Evolutionary conservation across 1,284 basidiomycete species (phyloP), one percentile per base, ranked within the genome.

Genomic region (Ceratobasidium sp.): DNA sequence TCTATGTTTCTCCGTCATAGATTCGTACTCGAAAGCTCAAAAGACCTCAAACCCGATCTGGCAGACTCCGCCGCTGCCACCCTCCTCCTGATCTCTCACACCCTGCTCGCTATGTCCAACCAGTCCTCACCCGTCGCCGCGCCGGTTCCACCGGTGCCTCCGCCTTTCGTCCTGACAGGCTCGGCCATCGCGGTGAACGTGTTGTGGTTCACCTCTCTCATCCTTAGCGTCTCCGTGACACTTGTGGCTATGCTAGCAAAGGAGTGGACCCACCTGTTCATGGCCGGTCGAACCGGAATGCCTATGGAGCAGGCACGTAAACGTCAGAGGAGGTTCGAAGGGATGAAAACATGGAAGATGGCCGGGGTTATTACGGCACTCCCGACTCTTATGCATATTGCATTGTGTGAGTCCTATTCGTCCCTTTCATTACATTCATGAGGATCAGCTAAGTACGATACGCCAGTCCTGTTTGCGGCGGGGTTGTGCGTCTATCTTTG

Each of bases 271-370:
- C 44, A 47, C 41, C 24, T 22, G 14, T 62, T 62, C 59, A 62
- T 62, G 59, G 31, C 36, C 1, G 27, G 62, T 2, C 47, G 63
- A 5, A 50, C 50, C 2, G 63, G 63, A 0, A 19, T 2, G 1
- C 5, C n/a, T 5, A 36, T 48, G 24, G 31, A 65, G 6, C 63
- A 65, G 31, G 63, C 48, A 14, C 47, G 63, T n/a, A 24, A 14
- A 14, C 47, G 63, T 14, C 63, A 65, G 27, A 27, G n/a, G 11
- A 7, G 47, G 15, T 65, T 45, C 47, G 47, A 53, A 27, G 63
- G 63, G 4, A 51, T 65, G 2, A 29, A 53, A 24, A 4, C 1
- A 36, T 51, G 63, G 63, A 65, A 53, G 31, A 65, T 65, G 63
- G 22, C 3, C 2, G 48, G 33, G 9, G 50, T 53, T 4, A 33